phyloP scores from a whole-genome alignment of 306 rosid species.

The Begonia loranthoides region DNA sequence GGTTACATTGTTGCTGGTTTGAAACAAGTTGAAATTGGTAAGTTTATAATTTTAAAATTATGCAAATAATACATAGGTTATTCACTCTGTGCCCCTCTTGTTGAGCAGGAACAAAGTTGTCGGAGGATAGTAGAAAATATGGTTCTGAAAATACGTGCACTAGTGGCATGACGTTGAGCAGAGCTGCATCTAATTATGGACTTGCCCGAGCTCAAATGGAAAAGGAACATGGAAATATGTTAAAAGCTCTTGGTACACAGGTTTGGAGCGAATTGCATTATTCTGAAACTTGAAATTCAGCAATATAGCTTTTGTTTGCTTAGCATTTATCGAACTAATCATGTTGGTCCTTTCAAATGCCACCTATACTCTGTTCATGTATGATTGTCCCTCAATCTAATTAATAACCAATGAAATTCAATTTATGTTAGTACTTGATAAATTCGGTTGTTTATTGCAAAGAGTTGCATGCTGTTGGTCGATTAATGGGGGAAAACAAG shows the following conservation, averaged over 20 bases:
- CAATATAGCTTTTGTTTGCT: too few species aligned
- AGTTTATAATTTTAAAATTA: constrained; percentile 6
- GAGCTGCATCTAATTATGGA: constrained; percentile 69
- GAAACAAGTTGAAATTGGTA: constrained; percentile 93
- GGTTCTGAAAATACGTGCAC: constrained; percentile 95
- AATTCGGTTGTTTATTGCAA: too few species aligned
- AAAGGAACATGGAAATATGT: constrained; percentile 76
- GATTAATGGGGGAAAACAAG: too few species aligned
- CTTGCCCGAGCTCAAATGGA: constrained; percentile 94
- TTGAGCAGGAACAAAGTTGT: constrained; percentile 77
- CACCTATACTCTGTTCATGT: too few species aligned
- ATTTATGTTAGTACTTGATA: too few species aligned
- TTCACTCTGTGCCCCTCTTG: constrained; percentile 16
- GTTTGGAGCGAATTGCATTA: constrained; percentile 18
- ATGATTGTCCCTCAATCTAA: too few species aligned
- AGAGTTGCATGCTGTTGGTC: too few species aligned
- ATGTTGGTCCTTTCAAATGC: too few species aligned
- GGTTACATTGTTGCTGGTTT: constrained; percentile 94
- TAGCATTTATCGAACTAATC: too few species aligned
- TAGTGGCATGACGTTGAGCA: constrained; percentile 68
- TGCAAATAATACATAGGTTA: constrained; percentile 2
- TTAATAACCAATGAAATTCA: too few species aligned
- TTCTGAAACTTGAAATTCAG: too few species aligned
- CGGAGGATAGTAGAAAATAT: constrained; percentile 94
- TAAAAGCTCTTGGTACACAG: constrained; percentile 96